Percentiles rank a stretch among this genome's conserved stretches.
Conservation (phyloP, 2,329 filamentous ascomycete genomes). For the Nemania abortiva region DNA sequence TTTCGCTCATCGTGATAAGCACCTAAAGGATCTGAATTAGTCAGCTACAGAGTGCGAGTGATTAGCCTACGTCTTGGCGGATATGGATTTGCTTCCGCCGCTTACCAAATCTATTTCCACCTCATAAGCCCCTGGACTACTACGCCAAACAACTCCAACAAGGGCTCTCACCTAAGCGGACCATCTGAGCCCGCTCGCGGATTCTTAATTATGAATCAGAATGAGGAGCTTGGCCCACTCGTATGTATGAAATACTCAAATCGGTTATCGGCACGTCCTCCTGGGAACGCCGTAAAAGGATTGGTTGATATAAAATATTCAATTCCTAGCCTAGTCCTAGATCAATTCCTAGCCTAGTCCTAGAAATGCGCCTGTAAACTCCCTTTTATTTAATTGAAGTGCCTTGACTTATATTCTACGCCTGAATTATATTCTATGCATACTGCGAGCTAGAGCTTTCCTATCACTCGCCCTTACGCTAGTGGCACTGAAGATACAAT, state of each 20-base stretch:
- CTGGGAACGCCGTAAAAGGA: background rate
- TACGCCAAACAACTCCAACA: background rate
- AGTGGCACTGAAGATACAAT: background rate
- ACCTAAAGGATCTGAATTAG: background rate
- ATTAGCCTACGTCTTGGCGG: constrained; percentile 12
- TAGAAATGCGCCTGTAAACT: background rate
- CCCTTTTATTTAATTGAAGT: background rate
- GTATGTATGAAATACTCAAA: background rate
- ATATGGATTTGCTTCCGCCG: constrained; percentile 25
- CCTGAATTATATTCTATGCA: background rate
- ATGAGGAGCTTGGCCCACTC: background rate
- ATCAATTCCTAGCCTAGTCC: background rate
- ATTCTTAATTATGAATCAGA: background rate
- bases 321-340: no score
- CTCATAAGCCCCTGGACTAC: background rate
- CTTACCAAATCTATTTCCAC: constrained; percentile 25
- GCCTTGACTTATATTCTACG: background rate
- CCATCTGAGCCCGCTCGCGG: background rate
- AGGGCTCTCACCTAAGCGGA: background rate
- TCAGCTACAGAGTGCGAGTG: constrained; percentile 1
- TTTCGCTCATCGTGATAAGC: background rate
- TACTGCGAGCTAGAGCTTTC: background rate
- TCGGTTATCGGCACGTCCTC: background rate
- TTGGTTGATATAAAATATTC: constrained; percentile 1
- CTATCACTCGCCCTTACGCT: background rate